Evolutionary conservation across 768 basidiomycete species (phyloP).

Genomic region (Leucocoprinus sp.): DNA sequence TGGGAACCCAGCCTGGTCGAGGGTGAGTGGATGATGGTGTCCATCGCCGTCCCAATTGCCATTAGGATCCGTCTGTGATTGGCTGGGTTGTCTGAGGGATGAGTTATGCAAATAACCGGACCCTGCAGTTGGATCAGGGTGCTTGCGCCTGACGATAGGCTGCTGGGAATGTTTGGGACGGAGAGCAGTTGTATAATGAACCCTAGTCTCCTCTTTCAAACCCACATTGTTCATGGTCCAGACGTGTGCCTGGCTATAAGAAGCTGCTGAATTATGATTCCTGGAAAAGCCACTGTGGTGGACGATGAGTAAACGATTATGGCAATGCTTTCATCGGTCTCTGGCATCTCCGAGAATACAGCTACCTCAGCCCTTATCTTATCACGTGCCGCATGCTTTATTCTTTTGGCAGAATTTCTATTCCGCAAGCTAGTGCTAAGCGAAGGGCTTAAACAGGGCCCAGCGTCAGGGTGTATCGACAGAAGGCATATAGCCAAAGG

Average conservation of each 20-base stretch:
- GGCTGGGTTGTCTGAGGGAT: conserved; percentile 12
- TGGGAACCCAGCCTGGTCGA: conserved; percentile 22
- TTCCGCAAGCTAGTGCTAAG: no score
- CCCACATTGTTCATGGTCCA: conserved; percentile 10
- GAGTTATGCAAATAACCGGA: not conserved
- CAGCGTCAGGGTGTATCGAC: no score
- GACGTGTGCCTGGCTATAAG: not conserved
- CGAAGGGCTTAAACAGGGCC: no score
- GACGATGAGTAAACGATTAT: not conserved
- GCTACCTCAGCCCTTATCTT: conserved; percentile 1
- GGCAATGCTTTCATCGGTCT: conserved; percentile 1
- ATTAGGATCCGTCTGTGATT: conserved; percentile 20
- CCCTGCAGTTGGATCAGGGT: conserved; percentile 16
- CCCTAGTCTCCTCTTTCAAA: conserved; percentile 9
- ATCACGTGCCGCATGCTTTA: conserved; percentile 8
- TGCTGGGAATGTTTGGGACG: conserved; percentile 19
- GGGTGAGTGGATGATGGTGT: conserved; percentile 14
- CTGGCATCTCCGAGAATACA: not conserved
- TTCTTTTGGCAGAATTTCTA: no score
- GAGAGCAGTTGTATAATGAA: conserved; percentile 24
- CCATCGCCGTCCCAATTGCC: conserved; percentile 5
- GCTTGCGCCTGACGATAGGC: conserved; percentile 17
- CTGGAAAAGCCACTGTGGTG: not conserved
- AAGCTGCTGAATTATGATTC: no score
- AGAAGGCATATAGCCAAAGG: no score